phyloP scores from a whole-genome alignment of 768 basidiomycete genomes.

The Trichaptum fuscoviolaceum region DNA sequence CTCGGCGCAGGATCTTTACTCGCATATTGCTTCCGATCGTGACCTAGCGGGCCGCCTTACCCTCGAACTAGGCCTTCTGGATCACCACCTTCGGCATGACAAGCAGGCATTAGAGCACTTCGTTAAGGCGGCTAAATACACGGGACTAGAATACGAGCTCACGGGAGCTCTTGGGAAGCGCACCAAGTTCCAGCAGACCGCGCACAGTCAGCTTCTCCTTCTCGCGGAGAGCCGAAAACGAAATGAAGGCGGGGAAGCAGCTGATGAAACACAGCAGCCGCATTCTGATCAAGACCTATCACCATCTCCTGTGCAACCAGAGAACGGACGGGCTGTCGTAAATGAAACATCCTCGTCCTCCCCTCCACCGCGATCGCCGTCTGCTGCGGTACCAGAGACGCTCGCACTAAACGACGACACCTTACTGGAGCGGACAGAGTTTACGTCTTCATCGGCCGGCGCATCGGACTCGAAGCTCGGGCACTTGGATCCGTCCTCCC shows the following conservation, averaged over 20 bases:
- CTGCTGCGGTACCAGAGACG: conserved; percentile 57
- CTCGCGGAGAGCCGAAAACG: conserved; percentile 78
- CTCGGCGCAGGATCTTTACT: conserved; percentile 37
- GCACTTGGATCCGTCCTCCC: conserved; percentile 77
- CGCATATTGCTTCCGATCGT: conserved; percentile 41
- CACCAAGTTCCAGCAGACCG: conserved; percentile 87
- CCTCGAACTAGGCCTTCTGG: conserved; percentile 74
- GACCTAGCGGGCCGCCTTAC: conserved; percentile 64
- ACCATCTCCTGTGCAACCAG: conserved; percentile 5
- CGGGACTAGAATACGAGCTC: conserved; percentile 81
- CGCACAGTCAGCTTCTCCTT: conserved; percentile 85
- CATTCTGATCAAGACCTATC: background rate
- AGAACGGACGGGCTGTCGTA: conserved; percentile 2
- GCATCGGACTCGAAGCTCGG: conserved; percentile 41
- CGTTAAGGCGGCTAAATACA: conserved; percentile 67
- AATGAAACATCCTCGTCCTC: background rate
- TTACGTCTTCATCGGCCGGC: conserved; percentile 65
- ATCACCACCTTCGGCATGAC: conserved; percentile 73
- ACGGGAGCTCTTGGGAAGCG: conserved; percentile 91
- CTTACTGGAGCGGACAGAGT: conserved; percentile 88
- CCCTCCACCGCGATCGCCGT: conserved; percentile 1
- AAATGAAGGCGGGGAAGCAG: conserved; percentile 23
- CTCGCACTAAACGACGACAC: conserved; percentile 92
- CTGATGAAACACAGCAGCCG: conserved; percentile 6
- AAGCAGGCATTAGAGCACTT: conserved; percentile 74